Base-by-base conservation (phyloP, 257 asterid genomes). In the Solanum tarijense region DNA sequence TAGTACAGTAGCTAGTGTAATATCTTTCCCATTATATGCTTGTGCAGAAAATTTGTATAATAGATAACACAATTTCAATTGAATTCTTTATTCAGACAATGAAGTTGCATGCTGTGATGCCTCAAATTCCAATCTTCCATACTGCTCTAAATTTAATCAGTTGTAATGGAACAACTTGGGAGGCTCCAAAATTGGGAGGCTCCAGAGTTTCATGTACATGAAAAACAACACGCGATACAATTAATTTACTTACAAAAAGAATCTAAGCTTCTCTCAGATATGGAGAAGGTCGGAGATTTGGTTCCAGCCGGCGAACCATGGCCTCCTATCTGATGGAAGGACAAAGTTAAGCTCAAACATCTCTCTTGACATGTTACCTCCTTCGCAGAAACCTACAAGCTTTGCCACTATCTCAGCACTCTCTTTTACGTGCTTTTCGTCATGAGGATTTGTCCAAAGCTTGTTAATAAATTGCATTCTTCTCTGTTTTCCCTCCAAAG, bases 301-400 rank as follows among this genome's bases (percentile, higher is more conserved):
- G 94, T 94, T 93, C 99, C 99, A 95, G 83, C 96, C 98, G 85
- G 91, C 85, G 36, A 92, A 91, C 99, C 99, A 96, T 55, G 95
- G 96, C 89, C 96, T 90, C 92, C 90, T 94, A 89, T 95, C 98
- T 1, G 97, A 93, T 69, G 98, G 99, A 86, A 91, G 96, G 83
- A 92, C 96, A 84, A 96, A 96, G 84, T 94, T 96, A 13, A 96
- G 96, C 92, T 94, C 98, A 84, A 96, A 94, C 98, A 96, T 96
- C 92, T 96, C 99, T 88, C 91, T 95, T 0, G 99, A 93, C 93
- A 95, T 86, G 60, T 93, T 95, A 72, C 98, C 98, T 85, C 93
- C 90, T 90, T 94, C 95, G 12, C 94, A 92, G 89, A 94, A 94
- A 13, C 98, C 99, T 3, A 96, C 98, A 7, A 96, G 98, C 94